Percentiles rank a stretch among this genome's conserved stretches.
Conservation (phyloP, 768 basidiomycete genomes). For the Calocybe cyanea region DNA sequence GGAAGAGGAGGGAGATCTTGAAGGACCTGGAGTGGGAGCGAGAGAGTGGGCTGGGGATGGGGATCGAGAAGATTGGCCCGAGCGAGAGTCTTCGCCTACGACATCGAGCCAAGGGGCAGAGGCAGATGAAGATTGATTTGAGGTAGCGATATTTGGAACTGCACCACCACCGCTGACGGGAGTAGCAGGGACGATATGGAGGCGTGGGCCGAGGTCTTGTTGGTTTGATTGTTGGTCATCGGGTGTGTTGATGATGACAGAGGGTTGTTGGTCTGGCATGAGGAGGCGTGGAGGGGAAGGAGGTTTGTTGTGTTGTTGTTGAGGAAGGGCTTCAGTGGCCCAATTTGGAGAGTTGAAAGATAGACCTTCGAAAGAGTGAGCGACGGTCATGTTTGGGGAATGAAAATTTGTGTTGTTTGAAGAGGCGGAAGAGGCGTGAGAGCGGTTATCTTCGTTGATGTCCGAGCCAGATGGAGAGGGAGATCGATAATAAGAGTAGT, state of each 20-base stretch:
- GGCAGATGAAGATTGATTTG: background rate
- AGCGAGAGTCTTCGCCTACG: conserved; percentile 3
- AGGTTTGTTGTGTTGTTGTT: conserved; percentile 21
- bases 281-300: conserved; percentile 59
- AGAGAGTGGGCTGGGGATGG: conserved; percentile 15
- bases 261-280: conserved; percentile 45
- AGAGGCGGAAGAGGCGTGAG: conserved; percentile 65
- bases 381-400: conserved; percentile 56
- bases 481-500: conserved; percentile 65
- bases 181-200: conserved; percentile 82
- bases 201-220: conserved; percentile 49
- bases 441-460: conserved; percentile 46
- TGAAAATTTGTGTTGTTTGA: conserved; percentile 44
- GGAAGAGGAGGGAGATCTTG: conserved; percentile 20
- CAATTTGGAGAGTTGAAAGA: conserved; percentile 65
- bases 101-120: conserved; percentile 13
- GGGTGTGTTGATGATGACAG: conserved; percentile 56
- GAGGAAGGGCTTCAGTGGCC: conserved; percentile 44
- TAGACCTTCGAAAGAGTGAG: conserved; percentile 58
- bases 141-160: conserved; percentile 26
- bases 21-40: conserved; percentile 24
- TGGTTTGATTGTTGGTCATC: conserved; percentile 48
- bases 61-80: conserved; percentile 16
- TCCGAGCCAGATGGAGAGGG: conserved; percentile 46
- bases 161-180: conserved; percentile 65